Evolutionary conservation across 768 basidiomycete species (phyloP), one percentile per base, ranked within the genome.

Genomic region (Mycena filopes): DNA sequence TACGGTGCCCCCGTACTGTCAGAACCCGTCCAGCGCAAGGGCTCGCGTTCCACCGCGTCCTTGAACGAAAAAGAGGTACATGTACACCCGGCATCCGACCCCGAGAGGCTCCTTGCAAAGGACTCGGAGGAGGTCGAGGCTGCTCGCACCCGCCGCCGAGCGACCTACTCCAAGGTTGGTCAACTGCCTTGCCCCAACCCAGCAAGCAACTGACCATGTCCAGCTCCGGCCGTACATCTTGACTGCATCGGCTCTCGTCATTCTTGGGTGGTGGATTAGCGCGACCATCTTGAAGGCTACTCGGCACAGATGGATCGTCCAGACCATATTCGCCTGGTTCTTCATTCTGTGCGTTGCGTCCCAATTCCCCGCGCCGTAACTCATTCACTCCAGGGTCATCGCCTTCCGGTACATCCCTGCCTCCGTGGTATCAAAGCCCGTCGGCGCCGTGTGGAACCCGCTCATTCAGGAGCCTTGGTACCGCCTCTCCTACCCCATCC

Each of bases 221-320:
- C 36, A 69, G 60, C 69, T 76, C 57, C 80, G 83, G 15, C 81
- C 82, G n/a, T 78, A 78, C 69, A 73, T 88, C 49, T 79, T 94
- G 38, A 76, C 75, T 49, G 86, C 70, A 18, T 66, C 89, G 1
- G 90, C 89, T 12, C 71, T 81, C 15, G 73, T 89, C 53, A 92
- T 95, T 68, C 79, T 94, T 45, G 93, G 86, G 43, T 95, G 93
- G 93, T 95, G 93, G 93, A 88, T 95, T 38, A 90, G 89, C 64
- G 78, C 93, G 11, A 93, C 87, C 0, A 74, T 93, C 15, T 77
- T 95, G 51, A 70, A 80, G 57, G 87, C 83, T 7, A 94, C 94
- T 4, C 86, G 93, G 55, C 89, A 86, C 76, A 83, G 92, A 80
- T 95, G 93, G 92, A 85, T 94, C 66, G 89, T 91, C 11, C 92